These are phyloP conservation scores for Neonectria coccinea DNA, from an alignment of 2,329 filamentous ascomycete species.

Conservation along the genomic window DNA sequence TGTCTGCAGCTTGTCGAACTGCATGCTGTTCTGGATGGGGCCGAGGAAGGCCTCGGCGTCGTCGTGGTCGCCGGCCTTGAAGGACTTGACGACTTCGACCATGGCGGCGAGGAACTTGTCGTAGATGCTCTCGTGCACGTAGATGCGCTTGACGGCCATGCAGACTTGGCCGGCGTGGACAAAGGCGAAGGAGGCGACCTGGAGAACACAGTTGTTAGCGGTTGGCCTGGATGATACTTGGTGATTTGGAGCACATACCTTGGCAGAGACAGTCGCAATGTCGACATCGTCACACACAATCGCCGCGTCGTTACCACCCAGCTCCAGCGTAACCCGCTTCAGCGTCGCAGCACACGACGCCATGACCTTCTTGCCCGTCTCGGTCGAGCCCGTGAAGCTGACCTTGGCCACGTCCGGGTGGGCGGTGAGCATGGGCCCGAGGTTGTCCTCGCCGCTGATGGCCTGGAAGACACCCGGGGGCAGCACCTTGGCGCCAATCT, in stretches of 20 bases:
- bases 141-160: constrained; percentile 65
- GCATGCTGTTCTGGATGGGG: constrained; percentile 71
- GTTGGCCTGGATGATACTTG: not conserved
- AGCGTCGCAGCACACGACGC: constrained; percentile 63
- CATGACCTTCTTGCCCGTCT: constrained; percentile 71
- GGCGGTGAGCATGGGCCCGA: constrained; percentile 68
- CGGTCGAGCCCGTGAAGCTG: constrained; percentile 71
- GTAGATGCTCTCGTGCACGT: constrained; percentile 71
- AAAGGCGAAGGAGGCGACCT: constrained; percentile 52
- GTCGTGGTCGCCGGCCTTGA: constrained; percentile 59
- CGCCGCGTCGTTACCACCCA: constrained; percentile 69
- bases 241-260: constrained; percentile 10
- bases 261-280: constrained; percentile 47
- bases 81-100: constrained; percentile 39
- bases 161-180: constrained; percentile 63
- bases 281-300: constrained; percentile 70
- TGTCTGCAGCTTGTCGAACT: constrained; percentile 56
- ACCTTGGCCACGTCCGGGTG: constrained; percentile 72
- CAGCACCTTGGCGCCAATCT: constrained; percentile 67
- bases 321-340: constrained; percentile 71
- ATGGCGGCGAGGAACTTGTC: constrained; percentile 61
- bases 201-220: not conserved
- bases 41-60: constrained; percentile 59
- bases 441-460: constrained; percentile 68
- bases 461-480: constrained; percentile 72